Base-by-base conservation (phyloP, 441 rosid genomes). In the Mallotus repandus region DNA sequence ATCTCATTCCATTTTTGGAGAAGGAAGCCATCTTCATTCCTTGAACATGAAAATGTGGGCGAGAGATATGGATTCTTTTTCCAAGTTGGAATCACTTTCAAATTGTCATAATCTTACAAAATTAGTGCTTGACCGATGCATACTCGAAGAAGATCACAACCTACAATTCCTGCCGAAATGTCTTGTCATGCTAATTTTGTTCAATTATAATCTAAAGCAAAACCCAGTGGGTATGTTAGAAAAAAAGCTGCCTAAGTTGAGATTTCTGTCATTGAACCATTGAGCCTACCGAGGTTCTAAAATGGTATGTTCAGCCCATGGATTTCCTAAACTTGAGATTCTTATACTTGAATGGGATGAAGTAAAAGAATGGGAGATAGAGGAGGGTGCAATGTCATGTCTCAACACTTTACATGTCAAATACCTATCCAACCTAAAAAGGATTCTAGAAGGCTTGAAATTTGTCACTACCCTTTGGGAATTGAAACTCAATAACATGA, bases 321-420 rank as follows among this genome's bases (percentile, higher is more conserved):
- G 70, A 0, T 74, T 68, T 35, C 63, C 19, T 29, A 50, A 61
- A 8, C 79, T 70, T 46, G 53, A 54, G 22, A 19, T 7, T 18
- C 66, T 65, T 21, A 2, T 4, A 18, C 62, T 76, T 18, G 11
- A 7, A 0, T 0, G 1, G 25, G 2, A 0, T 15, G 19, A 22
- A 1, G 0, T 70, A 21, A 14, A 58, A 49, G 60, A 71, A 16
- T 60, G 67, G 79, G n/a, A 41, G 53, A 49, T 71, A 35, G 71
- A 58, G 62, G 29, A 58, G 7, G 67, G 71, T 57, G 71, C 71
- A 21, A 15, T 71, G 75, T 62, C 68, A 14, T 48, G 62, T 50
- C 66, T 41, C 52, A 57, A 14, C 35, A 59, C 18, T 65, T 76
- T 22, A n/a, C 0, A 9, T 2, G 48, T 65, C 13, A 0, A 11